These are phyloP conservation scores for Mycena indigotica DNA, from an alignment of 768 basidiomycete genomes.

Conservation along the genomic window DNA sequence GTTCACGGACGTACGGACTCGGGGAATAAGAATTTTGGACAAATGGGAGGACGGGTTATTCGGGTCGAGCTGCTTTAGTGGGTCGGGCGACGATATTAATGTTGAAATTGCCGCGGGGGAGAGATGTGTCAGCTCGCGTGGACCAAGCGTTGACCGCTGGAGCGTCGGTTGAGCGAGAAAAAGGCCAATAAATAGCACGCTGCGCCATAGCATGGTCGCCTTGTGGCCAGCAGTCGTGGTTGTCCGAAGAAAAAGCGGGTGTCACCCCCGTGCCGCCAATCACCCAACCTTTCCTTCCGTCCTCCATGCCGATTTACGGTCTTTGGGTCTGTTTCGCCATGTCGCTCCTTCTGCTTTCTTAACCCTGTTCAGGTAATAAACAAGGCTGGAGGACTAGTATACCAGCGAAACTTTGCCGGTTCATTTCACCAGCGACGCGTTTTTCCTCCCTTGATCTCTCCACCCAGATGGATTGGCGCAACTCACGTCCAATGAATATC, in stretches of 20 bases:
- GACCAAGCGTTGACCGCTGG: conserved; percentile 43
- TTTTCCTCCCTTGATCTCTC: conserved; percentile 4
- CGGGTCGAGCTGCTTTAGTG: conserved; percentile 68
- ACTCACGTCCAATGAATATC: conserved; percentile 90
- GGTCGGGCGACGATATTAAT: conserved; percentile 61
- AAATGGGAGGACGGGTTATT: conserved; percentile 70
- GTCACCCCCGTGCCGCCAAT: background rate
- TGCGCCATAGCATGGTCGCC: conserved; percentile 7
- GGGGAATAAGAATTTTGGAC: conserved; percentile 83
- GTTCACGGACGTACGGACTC: conserved; percentile 75
- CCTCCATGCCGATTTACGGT: conserved; percentile 72
- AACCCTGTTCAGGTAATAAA: conserved; percentile 78
- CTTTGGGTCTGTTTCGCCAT: conserved; percentile 66
- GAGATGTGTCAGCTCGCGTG: conserved; percentile 46
- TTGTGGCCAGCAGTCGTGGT: background rate
- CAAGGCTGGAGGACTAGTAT: conserved; percentile 96
- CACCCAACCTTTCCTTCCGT: no score
- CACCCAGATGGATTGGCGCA: conserved; percentile 84
- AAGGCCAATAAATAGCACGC: conserved; percentile 30
- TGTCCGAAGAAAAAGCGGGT: conserved; percentile 1
- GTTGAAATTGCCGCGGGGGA: conserved; percentile 52
- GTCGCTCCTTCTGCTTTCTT: background rate
- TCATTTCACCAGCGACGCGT: conserved; percentile 21
- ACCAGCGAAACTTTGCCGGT: conserved; percentile 92
- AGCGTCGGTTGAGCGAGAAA: conserved; percentile 30